Evolutionary conservation across 2,329 filamentous ascomycete species (phyloP).

Genomic region (Colletotrichum sp.): DNA sequence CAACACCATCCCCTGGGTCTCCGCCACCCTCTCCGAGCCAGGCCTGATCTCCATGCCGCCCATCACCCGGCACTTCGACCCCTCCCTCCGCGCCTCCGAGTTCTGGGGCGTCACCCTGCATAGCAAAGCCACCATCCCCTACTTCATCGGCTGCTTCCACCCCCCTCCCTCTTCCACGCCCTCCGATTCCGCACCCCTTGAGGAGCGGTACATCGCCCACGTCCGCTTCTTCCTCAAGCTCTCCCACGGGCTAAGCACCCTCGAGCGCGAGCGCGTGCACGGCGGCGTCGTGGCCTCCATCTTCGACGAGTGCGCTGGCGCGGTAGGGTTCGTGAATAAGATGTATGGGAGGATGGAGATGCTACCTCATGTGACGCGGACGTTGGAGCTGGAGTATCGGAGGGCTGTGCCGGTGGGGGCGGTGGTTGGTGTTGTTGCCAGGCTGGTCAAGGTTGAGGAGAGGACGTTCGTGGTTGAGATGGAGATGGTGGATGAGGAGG

Average conservation of each 20-base stretch:
- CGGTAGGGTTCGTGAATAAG: not conserved
- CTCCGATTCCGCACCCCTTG: not conserved
- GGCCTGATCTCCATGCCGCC: not conserved
- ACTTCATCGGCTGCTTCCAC: not conserved
- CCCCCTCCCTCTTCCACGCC: not conserved
- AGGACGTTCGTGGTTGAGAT: not conserved
- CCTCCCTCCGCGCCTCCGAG: not conserved
- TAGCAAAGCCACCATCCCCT: not conserved
- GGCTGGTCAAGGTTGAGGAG: not conserved
- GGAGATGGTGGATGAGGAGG: not conserved
- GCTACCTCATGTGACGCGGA: not conserved
- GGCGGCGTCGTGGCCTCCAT: not conserved
- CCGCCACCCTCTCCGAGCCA: not conserved
- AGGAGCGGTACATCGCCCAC: not conserved
- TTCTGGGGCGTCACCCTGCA: not conserved
- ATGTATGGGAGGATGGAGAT: not conserved
- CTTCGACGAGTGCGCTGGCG: not conserved
- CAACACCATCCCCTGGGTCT: not conserved
- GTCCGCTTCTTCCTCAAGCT: not conserved
- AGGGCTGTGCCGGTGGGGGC: not conserved
- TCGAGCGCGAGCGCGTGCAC: not conserved
- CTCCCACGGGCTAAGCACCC: not conserved
- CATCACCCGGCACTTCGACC: not conserved
- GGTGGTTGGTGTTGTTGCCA: not conserved
- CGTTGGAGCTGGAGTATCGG: not conserved